phyloP scores from a whole-genome alignment of 169 alveolate species.

The Eimeria nieschulzi region DNA sequence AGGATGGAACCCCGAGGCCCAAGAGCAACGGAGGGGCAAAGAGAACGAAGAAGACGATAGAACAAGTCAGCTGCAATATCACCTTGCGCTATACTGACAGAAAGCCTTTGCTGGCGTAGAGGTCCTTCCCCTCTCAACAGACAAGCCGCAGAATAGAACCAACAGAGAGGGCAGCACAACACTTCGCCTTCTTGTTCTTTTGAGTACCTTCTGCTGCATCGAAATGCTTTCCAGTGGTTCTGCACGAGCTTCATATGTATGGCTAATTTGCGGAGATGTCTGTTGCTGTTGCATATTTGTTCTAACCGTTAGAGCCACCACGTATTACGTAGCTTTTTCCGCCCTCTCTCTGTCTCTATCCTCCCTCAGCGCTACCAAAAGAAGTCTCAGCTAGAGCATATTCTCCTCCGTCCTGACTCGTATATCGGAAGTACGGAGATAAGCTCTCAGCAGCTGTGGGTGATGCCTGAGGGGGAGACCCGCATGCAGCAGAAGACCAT shows the following conservation, averaged over 20 bases:
- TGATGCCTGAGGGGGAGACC: constrained; percentile 88
- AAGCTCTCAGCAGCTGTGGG: constrained; percentile 95
- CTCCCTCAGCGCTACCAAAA: constrained; percentile 94
- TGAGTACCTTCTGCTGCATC: no score
- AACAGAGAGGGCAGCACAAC: no score
- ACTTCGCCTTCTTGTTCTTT: no score
- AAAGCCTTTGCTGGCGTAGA: no score
- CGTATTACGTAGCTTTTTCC: no score
- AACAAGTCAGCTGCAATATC: neutral
- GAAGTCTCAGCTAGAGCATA: constrained; percentile 97
- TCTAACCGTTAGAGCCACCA: no score
- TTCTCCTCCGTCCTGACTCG: constrained; percentile 98
- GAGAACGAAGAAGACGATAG: constrained; percentile 58
- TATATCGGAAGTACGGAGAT: constrained; percentile 96
- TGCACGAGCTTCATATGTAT: no score
- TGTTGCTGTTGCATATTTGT: no score
- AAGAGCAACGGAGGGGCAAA: constrained; percentile 5
- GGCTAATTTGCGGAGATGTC: no score
- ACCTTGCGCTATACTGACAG: neutral
- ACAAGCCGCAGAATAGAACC: no score
- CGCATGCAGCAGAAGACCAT: constrained; percentile 88
- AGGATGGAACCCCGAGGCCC: neutral
- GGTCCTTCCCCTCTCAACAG: no score
- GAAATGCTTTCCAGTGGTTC: no score
- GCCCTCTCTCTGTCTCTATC: neutral